phyloP scores from a whole-genome alignment of 495 filamentous ascomycete species.

The Ascobolus immersus region DNA sequence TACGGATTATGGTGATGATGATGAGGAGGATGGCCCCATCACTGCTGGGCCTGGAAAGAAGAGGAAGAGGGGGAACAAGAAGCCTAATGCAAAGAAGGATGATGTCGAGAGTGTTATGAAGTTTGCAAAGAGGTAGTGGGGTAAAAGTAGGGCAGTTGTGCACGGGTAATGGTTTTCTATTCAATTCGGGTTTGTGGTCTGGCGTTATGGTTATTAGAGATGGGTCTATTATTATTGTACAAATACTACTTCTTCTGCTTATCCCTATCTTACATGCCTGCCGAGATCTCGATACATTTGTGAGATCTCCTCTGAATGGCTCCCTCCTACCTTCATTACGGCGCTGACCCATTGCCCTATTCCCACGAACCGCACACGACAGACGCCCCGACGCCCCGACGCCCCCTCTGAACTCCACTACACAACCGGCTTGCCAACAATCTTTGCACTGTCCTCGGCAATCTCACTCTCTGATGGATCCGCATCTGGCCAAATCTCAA shows the following conservation, averaged over 20 bases:
- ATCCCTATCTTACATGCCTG: not conserved
- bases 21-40: slow-evolving; percentile 12
- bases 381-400: no score
- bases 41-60: slow-evolving; percentile 6
- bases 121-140: slow-evolving; percentile 34
- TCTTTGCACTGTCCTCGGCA: no score
- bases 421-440: no score
- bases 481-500: not conserved
- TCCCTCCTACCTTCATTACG: no score
- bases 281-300: no score
- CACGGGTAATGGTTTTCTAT: not conserved
- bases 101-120: slow-evolving; percentile 23
- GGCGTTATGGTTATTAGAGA: no score
- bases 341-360: no score
- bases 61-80: slow-evolving; percentile 10
- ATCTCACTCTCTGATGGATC: no score
- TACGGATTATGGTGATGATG: slow-evolving; percentile 21
- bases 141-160: slow-evolving; percentile 7
- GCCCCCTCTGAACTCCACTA: no score
- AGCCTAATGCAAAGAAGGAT: slow-evolving; percentile 30
- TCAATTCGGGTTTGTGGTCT: not conserved
- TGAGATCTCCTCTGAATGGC: no score
- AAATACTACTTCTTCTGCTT: not conserved
- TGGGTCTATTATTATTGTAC: no score
- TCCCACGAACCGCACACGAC: no score